Percentiles rank a stretch among this genome's conserved stretches.
Conservation (phyloP, 2,329 filamentous ascomycete genomes). For the Exophiala spinifera region DNA sequence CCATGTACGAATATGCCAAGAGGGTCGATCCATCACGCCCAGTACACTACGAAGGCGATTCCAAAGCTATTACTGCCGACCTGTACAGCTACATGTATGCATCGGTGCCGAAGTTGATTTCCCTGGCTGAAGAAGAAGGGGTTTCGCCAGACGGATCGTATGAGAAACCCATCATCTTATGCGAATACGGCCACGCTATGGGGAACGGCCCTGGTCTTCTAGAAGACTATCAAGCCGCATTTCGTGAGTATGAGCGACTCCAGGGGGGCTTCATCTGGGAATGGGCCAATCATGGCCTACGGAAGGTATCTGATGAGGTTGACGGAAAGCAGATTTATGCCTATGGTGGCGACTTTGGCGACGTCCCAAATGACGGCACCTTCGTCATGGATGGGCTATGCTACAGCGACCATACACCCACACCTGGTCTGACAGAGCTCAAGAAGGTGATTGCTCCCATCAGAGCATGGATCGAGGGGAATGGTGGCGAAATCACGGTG, state of each 20-base stretch:
- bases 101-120: conserved; percentile 35
- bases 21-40: conserved; percentile 56
- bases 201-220: conserved; percentile 70
- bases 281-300: conserved; percentile 61
- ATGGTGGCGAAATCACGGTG: conserved; percentile 43
- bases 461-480: conserved; percentile 46
- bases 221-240: conserved; percentile 65
- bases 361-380: conserved; percentile 57
- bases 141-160: conserved; percentile 42
- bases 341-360: conserved; percentile 63
- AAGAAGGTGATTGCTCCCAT: conserved; percentile 60
- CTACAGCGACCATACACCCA: conserved; percentile 54
- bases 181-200: conserved; percentile 63
- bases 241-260: conserved; percentile 58
- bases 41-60: conserved; percentile 66
- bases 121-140: conserved; percentile 42
- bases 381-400: conserved; percentile 63
- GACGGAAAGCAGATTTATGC: conserved; percentile 50
- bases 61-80: conserved; percentile 58
- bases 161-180: conserved; percentile 45
- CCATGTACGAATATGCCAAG: conserved; percentile 65
- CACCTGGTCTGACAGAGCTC: conserved; percentile 55
- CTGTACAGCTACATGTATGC: conserved; percentile 70
- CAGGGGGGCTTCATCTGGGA: conserved; percentile 69
- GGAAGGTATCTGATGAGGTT: conserved; percentile 34